Evolutionary conservation across 805 yeast species (phyloP), one percentile per base, ranked within the genome.

Genomic region (Maudiozyma serrabonitensis): DNA sequence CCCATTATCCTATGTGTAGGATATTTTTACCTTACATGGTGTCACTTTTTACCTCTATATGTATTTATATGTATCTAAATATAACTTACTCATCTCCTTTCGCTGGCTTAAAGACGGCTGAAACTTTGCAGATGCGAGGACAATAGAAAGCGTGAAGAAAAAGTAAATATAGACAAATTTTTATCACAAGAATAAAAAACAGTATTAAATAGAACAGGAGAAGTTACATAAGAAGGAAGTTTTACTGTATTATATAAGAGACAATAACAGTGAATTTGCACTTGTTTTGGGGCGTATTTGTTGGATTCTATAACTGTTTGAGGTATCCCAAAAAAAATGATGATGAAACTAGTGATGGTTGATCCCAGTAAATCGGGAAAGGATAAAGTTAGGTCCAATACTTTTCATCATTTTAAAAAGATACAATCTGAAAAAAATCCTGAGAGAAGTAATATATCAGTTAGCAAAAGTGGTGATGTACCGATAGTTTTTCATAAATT

Each of bases 281-380:
- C 5, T n/a, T 15, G 18, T 13, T 35, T n/a, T 13, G 1, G 18
- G 18, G 19, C 11, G 18, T 35, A 35, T 7, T 16, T 4, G 4
- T 35, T 35, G 18, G 11, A n/a, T 8, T 35, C 18, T 18, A 9
- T 19, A 5, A 34, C 5, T 18, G 15, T 35, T 35, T n/a, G 18
- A 16, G 38, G 15, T 35, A 35, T 35, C 32, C 2, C 32, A 4
- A 23, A 41, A 23, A 41, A 3, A 12, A 46, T 39, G 41, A 46
- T 47, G 39, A 52, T 52, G 55, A 52, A 47, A 31, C 45, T 52
- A 8, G 55, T 52, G 5, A 52, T 52, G 52, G 55, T 52, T 5
- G 52, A 52, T 32, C 55, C 55, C 13, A 50, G 51, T 18, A 52
- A 52, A 38, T 46, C 52, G 11, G 47, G 46, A 18, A 40, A 47